Conservation (phyloP, 768 basidiomycete genomes). For the Tylopilus felleus region DNA sequence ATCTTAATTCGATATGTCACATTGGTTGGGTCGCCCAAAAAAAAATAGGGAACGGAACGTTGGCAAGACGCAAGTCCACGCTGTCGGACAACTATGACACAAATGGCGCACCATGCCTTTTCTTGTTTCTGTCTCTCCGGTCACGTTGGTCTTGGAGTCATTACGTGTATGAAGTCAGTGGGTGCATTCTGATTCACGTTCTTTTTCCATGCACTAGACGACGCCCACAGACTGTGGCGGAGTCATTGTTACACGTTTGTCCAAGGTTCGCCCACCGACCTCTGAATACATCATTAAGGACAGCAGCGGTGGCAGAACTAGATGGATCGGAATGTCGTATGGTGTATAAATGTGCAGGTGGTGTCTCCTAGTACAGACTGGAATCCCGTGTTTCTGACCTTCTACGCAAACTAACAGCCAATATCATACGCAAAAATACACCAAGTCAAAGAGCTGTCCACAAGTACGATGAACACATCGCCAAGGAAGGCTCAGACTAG, state of each 20-base stretch:
- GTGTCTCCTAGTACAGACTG: background rate
- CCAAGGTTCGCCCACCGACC: background rate
- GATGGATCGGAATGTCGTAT: background rate
- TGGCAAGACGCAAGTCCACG: background rate
- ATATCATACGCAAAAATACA: background rate
- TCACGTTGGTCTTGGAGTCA: background rate
- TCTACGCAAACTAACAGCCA: background rate
- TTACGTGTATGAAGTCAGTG: background rate
- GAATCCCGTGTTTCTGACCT: background rate
- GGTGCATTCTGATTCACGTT: background rate
- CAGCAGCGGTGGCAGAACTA: constrained; percentile 5
- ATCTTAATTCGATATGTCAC: background rate
- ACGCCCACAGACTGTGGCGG: constrained; percentile 10
- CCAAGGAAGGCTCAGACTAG: background rate
- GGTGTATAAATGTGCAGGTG: constrained; percentile 5
- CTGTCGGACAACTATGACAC: background rate
- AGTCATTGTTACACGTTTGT: background rate
- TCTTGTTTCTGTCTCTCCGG: background rate
- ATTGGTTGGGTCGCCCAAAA: background rate
- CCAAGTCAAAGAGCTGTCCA: background rate
- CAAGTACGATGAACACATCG: background rate
- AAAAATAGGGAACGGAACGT: background rate
- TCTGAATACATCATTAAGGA: background rate
- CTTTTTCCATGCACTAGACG: no score
- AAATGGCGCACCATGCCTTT: background rate